Evolutionary conservation across 139 green algal species (phyloP), one percentile per base, ranked within the genome.

Genomic region (Trebouxia sp.): DNA sequence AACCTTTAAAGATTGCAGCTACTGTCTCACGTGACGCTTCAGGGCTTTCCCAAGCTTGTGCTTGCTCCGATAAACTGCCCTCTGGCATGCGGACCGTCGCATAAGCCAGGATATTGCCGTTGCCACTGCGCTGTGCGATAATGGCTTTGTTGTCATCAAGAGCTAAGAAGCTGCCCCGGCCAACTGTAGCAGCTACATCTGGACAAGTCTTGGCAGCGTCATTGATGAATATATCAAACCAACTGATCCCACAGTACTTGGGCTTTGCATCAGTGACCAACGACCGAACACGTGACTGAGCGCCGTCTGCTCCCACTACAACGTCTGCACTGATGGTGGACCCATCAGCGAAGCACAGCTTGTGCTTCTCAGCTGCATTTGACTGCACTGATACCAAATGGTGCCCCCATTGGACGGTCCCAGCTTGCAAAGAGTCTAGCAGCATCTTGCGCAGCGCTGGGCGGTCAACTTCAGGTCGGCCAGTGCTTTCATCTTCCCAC

Each of bases 221-320:
- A 5, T 24, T 15, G 58, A 79, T 62, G 41, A n/a, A 1, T 8
- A 62, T 39, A 24, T 79, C 72, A 62, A 79, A 43, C 43, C 45
- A 65, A 43, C 43, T 28, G 12, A 43, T 43, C 6, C 72, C 72
- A 26, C 72, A 65, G 7, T 79, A 79, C n/a, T 5, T 43, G 15
- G 72, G 26, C n/a, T 65, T 50, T 5, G 72, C 72, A 56, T 79
- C 72, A 35, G 72, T 79, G 26, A 79, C 28, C 17, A 79, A 43
- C 14, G 72, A 43, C 14, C 72, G 72, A 15, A 79, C 43, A 20
- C 28, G 28, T 1, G 72, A 79, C 5, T 43, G 41, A 24, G 45
- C 72, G 28, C 72, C 72, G 26, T 79, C 72, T 30, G 72, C 72
- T 50, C 72, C 72, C 28, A 79, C 42, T 12, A 79, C 72, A 56